These are phyloP conservation scores for Aureoboletus auriporus DNA, from an alignment of 768 basidiomycete genomes.

Conservation along the genomic window DNA sequence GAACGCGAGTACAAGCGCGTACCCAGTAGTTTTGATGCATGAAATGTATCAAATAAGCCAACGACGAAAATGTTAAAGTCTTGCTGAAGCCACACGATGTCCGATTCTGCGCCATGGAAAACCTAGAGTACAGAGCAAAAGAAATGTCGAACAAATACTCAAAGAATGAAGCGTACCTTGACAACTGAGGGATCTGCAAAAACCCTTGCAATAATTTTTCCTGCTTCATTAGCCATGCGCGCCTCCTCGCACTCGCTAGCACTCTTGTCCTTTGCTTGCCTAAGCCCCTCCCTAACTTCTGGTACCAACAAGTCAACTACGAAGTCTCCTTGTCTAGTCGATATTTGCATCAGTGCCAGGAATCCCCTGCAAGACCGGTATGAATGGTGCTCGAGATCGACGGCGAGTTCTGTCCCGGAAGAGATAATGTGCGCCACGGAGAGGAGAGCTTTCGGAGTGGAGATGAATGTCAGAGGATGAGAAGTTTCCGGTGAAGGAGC, in stretches of 20 bases:
- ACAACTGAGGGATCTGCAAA: constrained; percentile 82
- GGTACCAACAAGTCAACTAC: constrained; percentile 74
- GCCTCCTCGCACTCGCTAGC: constrained; percentile 9
- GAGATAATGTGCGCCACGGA: constrained; percentile 68
- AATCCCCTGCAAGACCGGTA: constrained; percentile 84
- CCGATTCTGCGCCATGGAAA: constrained; percentile 92
- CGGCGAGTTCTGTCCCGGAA: constrained; percentile 70
- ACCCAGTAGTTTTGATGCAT: constrained; percentile 87
- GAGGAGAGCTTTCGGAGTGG: constrained; percentile 50
- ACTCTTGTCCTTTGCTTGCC: constrained; percentile 49
- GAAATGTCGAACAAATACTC: not conserved
- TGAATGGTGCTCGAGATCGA: constrained; percentile 94
- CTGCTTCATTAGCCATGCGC: constrained; percentile 21
- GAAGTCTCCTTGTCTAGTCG: constrained; percentile 80
- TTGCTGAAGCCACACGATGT: constrained; percentile 95
- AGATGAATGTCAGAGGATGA: constrained; percentile 64
- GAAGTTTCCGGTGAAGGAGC: constrained; percentile 33
- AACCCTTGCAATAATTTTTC: constrained; percentile 45
- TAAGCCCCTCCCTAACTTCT: constrained; percentile 65
- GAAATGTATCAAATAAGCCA: constrained; percentile 95
- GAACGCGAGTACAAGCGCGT: not conserved
- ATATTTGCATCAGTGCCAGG: constrained; percentile 90
- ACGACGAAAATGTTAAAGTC: constrained; percentile 93
- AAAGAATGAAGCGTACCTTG: constrained; percentile 51
- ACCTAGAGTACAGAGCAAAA: constrained; percentile 44